These are phyloP conservation scores for Cantharellus anzutake DNA, from an alignment of 768 basidiomycete species.

Conservation along the genomic window DNA sequence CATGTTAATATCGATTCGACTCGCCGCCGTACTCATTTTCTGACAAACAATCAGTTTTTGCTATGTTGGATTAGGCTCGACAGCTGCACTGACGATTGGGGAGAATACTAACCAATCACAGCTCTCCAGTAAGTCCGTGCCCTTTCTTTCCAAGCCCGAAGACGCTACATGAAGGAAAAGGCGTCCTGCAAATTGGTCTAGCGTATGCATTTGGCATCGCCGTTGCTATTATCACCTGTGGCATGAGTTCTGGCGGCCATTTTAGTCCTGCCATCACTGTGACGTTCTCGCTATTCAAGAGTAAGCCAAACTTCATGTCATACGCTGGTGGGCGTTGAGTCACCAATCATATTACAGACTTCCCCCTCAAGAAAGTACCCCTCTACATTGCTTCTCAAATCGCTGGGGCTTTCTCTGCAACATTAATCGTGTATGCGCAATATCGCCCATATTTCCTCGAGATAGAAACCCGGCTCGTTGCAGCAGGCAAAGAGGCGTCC, in stretches of 20 bases:
- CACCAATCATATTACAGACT: background rate
- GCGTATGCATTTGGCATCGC: slow-evolving; percentile 29
- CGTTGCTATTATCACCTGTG: slow-evolving; percentile 34
- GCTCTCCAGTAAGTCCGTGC: slow-evolving; percentile 28
- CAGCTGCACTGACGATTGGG: slow-evolving; percentile 31
- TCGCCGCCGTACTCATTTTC: background rate
- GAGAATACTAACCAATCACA: slow-evolving; percentile 23
- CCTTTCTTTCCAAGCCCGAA: background rate
- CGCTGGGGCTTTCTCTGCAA: slow-evolving; percentile 1
- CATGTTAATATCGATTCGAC: background rate
- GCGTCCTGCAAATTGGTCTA: background rate
- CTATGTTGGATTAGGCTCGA: slow-evolving; percentile 32
- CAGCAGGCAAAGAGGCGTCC: background rate
- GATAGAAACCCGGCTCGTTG: background rate
- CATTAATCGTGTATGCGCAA: slow-evolving; percentile 3
- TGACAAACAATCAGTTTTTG: background rate
- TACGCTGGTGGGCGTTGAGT: background rate
- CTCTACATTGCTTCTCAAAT: slow-evolving; percentile 3
- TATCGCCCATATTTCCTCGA: background rate
- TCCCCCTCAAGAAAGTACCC: background rate
- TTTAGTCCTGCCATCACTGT: slow-evolving; percentile 33
- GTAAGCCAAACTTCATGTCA: background rate
- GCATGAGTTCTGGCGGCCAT: slow-evolving; percentile 39
- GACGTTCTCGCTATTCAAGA: slow-evolving; percentile 12
- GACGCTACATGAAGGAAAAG: background rate